Conservation (phyloP, 768 basidiomycete species). For the Boletus edulis region DNA sequence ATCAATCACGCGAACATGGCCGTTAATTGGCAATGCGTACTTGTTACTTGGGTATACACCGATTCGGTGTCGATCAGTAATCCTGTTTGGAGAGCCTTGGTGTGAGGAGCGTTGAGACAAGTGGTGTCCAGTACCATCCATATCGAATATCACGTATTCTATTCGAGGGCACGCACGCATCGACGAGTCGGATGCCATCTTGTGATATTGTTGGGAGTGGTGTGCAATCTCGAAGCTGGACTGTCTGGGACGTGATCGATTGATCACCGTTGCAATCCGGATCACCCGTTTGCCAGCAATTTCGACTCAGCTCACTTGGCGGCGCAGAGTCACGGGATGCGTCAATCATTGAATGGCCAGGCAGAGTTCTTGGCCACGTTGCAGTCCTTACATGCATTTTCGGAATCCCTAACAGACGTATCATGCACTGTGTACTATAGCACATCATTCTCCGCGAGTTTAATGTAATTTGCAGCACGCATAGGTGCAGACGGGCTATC, state of each 20-base stretch:
- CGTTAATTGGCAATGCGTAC: constrained; percentile 38
- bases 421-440: constrained; percentile 15
- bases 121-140: constrained; percentile 53
- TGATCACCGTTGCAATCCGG: too few relatives aligned
- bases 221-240: too few relatives aligned
- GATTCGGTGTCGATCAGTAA: constrained; percentile 75
- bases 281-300: too few relatives aligned
- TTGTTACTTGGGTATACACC: constrained; percentile 77
- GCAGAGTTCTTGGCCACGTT: too few relatives aligned
- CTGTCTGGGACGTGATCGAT: too few relatives aligned
- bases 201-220: not conserved
- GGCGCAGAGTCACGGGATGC: too few relatives aligned
- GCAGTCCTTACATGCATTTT: too few relatives aligned
- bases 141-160: constrained; percentile 70
- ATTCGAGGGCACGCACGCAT: constrained; percentile 23
- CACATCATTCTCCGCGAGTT: constrained; percentile 62
- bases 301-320: too few relatives aligned
- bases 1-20: not conserved
- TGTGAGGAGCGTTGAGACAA: not conserved
- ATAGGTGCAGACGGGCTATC: constrained; percentile 78
- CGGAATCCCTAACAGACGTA: not conserved
- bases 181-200: constrained; percentile 9
- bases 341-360: too few relatives aligned
- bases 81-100: constrained; percentile 38
- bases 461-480: constrained; percentile 67